Conservation (phyloP, 1,139 yeast species). For the Taphrina flavorubra region DNA sequence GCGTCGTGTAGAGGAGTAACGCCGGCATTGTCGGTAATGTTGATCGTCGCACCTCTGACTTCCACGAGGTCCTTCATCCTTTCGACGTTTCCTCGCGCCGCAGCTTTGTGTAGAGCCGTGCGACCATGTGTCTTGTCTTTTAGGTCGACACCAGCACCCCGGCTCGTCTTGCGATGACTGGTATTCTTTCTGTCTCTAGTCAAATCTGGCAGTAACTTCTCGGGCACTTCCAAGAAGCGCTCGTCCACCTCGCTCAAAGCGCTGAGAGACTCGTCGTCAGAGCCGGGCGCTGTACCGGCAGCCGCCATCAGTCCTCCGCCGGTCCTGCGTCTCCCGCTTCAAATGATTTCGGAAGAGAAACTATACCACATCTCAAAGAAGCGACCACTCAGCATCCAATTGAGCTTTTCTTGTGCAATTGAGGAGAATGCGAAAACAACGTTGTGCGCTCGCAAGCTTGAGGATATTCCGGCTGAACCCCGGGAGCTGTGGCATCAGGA, state of each 20-base stretch:
- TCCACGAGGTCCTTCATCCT: constrained; percentile 25
- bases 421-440: too few relatives aligned
- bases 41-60: constrained; percentile 17
- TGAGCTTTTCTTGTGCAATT: too few relatives aligned
- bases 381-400: background rate
- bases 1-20: constrained; percentile 37
- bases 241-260: constrained; percentile 28
- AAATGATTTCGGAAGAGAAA: background rate
- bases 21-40: constrained; percentile 35
- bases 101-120: constrained; percentile 33
- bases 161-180: background rate
- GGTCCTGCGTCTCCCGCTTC: background rate
- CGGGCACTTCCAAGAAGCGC: constrained; percentile 11
- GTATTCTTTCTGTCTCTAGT: background rate
- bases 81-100: constrained; percentile 20
- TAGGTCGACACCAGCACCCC: constrained; percentile 15
- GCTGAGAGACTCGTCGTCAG: constrained; percentile 25
- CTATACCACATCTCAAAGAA: background rate
- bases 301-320: constrained; percentile 14
- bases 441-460: too few relatives aligned
- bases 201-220: constrained; percentile 1
- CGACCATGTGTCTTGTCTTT: constrained; percentile 38
- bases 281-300: constrained; percentile 3
- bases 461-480: too few relatives aligned
- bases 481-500: too few relatives aligned